Percentiles rank a stretch among this genome's conserved stretches.
Conservation (phyloP, 2,329 filamentous ascomycete species). For the Cercospora beticola region DNA sequence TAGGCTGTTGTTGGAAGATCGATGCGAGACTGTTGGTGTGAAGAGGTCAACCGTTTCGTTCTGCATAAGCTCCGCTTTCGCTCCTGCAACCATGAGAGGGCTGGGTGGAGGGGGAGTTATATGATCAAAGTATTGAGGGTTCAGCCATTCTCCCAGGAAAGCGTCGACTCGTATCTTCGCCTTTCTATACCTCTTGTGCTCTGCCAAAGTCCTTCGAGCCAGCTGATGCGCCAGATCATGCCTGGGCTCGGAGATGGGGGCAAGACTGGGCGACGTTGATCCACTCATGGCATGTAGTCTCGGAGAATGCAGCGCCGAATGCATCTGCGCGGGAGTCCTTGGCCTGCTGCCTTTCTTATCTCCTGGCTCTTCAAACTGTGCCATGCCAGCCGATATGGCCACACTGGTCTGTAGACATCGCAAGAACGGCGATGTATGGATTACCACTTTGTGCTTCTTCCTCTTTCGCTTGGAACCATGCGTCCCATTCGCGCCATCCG, state of each 20-base stretch:
- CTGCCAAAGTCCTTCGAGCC: slow-evolving; percentile 36
- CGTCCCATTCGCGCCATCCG: slow-evolving; percentile 16
- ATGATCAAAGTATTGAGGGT: slow-evolving; percentile 86
- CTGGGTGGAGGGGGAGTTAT: slow-evolving; percentile 87
- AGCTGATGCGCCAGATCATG: slow-evolving; percentile 41
- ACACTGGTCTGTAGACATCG: slow-evolving; percentile 91
- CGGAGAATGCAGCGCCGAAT: slow-evolving; percentile 36
- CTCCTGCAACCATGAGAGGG: slow-evolving; percentile 80
- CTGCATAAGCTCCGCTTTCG: slow-evolving; percentile 81
- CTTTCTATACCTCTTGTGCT: slow-evolving; percentile 46
- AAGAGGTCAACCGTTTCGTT: slow-evolving; percentile 62
- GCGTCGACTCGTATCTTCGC: slow-evolving; percentile 78
- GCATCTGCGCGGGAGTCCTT: slow-evolving; percentile 33
- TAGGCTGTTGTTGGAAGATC: slow-evolving; percentile 36
- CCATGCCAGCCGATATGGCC: slow-evolving; percentile 81
- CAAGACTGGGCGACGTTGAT: slow-evolving; percentile 30
- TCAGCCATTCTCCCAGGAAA: slow-evolving; percentile 93
- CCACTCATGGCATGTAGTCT: slow-evolving; percentile 31
- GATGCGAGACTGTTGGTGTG: slow-evolving; percentile 41
- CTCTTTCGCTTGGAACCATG: slow-evolving; percentile 39
- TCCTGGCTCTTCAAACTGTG: slow-evolving; percentile 57
- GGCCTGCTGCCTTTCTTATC: slow-evolving; percentile 29
- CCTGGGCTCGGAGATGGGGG: slow-evolving; percentile 40
- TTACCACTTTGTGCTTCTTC: slow-evolving; percentile 71
- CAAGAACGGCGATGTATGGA: slow-evolving; percentile 92